Base-by-base conservation (phyloP, 2,329 filamentous ascomycete species). In the Teratosphaeria zuluensis region DNA sequence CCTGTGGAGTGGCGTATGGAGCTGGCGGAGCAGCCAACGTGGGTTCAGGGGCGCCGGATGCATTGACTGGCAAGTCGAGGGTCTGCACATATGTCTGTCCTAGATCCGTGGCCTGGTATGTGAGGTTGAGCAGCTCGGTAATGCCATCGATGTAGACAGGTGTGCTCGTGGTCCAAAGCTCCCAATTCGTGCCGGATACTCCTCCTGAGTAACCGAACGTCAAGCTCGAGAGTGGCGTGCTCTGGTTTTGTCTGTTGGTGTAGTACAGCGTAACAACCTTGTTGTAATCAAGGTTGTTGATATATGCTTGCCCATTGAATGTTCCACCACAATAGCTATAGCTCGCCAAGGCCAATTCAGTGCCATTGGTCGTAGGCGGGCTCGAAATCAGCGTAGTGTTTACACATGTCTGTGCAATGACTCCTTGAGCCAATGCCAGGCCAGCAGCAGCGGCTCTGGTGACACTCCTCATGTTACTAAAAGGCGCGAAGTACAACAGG, bases 181-280 rank as follows among this genome's bases (percentile, higher is more conserved):
- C 68, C 48, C 60, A 70, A 38, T 64, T 65, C 53, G 61, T 61
- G 35, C 61, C 57, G 8, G 58, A 56, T n/a, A 69, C 61, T 24
- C 61, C 61, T 56, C 60, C 62, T n/a, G 62, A 57, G 58, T 70
- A 71, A 58, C 62, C 61, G 3, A 70, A 59, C 3, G 61, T 59
- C 19, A 69, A 38, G 16, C 60, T 62, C n/a, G 64, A 62, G 12
- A 70, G 61, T 16, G 69, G 69, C n/a, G 69, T 70, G 32, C 65
- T 67, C 33, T 65, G 57, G 54, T 64, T 64, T 58, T 66, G 62
- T 11, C 60, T 52, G 51, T 70, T 66, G 16, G 67, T 70, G 60
- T 67, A 71, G 60, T 68, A 71, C 24, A 71, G 60, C 11, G 58
- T 68, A 5, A 71, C 67, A 8, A 63, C 53, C 58, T 71, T 71